phyloP scores from a whole-genome alignment of 345 rosid species.

The Pseudoturritis turrita region DNA sequence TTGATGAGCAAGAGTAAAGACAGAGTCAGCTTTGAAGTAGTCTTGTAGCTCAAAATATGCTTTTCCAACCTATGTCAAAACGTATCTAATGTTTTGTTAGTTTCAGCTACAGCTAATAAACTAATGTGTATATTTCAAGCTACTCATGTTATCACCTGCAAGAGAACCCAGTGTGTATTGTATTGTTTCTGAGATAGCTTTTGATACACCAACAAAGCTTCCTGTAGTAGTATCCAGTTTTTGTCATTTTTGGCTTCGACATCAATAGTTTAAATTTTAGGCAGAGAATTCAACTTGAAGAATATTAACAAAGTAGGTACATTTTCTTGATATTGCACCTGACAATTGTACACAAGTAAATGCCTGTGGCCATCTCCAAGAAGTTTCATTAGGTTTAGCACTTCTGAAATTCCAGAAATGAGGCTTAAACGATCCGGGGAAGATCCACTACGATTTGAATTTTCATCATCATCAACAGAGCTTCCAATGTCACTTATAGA shows the following conservation, averaged over 20 bases:
- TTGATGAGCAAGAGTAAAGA: constrained; percentile 52
- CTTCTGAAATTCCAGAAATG: constrained; percentile 55
- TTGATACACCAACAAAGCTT: constrained; percentile 61
- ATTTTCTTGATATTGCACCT: constrained; percentile 45
- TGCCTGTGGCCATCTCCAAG: constrained; percentile 81
- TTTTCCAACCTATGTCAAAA: constrained; percentile 56
- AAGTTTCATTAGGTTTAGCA: constrained; percentile 60
- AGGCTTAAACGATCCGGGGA: constrained; percentile 32
- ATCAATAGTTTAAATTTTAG: neutral
- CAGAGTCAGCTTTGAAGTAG: constrained; percentile 51
- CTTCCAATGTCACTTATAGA: constrained; percentile 26
- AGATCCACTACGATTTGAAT: constrained; percentile 30
- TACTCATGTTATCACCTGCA: constrained; percentile 27
- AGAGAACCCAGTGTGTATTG: constrained; percentile 57
- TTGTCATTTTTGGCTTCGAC: neutral
- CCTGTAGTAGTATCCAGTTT: constrained; percentile 43
- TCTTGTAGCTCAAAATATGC: constrained; percentile 56
- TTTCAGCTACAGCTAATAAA: neutral
- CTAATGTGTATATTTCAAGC: neutral
- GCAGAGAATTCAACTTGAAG: neutral
- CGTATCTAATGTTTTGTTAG: neutral
- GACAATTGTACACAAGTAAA: constrained; percentile 62
- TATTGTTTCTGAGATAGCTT: constrained; percentile 76
- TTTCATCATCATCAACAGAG: constrained; percentile 26
- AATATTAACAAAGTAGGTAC: neutral